phyloP scores from a whole-genome alignment of 495 filamentous ascomycete species.

The Tuber aestivum region DNA sequence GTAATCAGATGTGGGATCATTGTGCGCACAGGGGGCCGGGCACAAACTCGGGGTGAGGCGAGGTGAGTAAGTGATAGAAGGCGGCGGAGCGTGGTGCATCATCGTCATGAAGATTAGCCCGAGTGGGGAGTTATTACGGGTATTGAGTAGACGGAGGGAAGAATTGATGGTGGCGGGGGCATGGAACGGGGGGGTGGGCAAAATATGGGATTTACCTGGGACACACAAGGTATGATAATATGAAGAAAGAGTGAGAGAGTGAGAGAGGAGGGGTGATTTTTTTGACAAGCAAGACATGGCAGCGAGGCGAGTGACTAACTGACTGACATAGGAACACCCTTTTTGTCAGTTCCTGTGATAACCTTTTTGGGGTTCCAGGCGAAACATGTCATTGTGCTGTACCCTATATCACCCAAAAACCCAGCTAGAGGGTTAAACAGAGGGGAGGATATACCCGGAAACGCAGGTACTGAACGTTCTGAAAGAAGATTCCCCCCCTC shows the following conservation, averaged over 20 bases:
- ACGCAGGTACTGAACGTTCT: conserved; percentile 4
- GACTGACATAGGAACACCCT: background rate
- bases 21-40: background rate
- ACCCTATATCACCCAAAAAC: background rate
- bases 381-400: background rate
- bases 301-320: background rate
- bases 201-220: background rate
- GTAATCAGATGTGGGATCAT: background rate
- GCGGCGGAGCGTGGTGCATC: background rate
- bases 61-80: background rate
- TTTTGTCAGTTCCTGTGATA: background rate
- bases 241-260: too few species aligned
- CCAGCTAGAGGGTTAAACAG: background rate
- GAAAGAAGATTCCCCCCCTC: background rate
- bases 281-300: conserved; percentile 1
- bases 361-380: background rate
- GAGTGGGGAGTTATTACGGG: background rate
- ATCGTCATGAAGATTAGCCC: background rate
- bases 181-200: background rate
- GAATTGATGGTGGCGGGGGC: background rate
- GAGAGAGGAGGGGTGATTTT: background rate
- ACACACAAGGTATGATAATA: background rate
- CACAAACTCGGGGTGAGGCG: background rate
- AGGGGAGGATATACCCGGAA: background rate
- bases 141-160: background rate